Conservation (phyloP, 352 stramenopile species). For the Phytophthora pini region DNA sequence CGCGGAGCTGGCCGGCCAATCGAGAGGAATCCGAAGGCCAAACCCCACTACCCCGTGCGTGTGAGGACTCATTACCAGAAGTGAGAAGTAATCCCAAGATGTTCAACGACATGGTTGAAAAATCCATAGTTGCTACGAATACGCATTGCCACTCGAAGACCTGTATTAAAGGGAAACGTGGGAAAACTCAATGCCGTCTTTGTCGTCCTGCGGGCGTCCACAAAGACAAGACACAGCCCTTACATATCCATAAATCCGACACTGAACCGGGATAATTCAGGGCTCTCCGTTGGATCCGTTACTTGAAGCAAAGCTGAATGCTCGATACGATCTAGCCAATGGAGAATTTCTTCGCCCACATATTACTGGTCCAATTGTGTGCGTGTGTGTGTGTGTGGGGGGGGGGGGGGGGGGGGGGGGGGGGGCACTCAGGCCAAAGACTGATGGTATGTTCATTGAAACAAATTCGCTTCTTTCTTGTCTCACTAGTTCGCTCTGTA, state of each 20-base stretch:
- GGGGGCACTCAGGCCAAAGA: neutral
- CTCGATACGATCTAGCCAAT: neutral
- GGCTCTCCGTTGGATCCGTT: no score
- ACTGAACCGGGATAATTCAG: neutral
- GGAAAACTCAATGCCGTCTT: neutral
- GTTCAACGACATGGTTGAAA: neutral
- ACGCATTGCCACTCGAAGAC: constrained; percentile 2
- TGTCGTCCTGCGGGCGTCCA: constrained; percentile 8
- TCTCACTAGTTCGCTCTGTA: neutral
- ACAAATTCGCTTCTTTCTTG: neutral
- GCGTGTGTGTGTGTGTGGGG: no score
- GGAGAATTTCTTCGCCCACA: neutral
- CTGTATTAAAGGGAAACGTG: constrained; percentile 11
- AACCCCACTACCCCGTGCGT: neutral
- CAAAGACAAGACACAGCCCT: neutral
- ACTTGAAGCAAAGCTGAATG: neutral
- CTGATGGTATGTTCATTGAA: constrained; percentile 6
- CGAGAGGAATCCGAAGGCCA: neutral
- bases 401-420: no score
- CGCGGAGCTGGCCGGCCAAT: neutral
- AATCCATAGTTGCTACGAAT: constrained; percentile 2
- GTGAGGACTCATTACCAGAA: neutral
- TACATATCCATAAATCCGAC: neutral
- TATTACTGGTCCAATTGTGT: neutral
- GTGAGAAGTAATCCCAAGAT: neutral